These are phyloP conservation scores for Echeveria elegans DNA, from an alignment of 164 flowering plant genomes.

Conservation along the genomic window DNA sequence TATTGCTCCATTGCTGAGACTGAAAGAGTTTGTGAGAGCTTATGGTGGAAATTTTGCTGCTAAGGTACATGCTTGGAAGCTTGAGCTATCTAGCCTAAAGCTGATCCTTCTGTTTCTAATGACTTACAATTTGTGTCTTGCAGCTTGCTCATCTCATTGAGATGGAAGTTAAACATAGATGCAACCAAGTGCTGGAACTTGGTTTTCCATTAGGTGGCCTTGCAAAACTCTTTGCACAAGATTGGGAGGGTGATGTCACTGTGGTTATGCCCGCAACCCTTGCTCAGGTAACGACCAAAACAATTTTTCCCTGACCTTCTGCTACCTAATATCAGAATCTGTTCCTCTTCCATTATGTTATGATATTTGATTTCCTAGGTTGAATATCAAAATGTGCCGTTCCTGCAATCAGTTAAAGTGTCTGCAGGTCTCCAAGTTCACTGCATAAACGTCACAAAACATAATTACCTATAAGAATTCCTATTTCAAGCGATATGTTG, in stretches of 20 bases:
- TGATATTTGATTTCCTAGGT: background rate
- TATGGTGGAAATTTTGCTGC: constrained; percentile 96
- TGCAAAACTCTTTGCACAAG: constrained; percentile 91
- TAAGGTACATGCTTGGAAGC: constrained; percentile 45
- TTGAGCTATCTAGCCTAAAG: background rate
- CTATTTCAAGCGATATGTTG: background rate
- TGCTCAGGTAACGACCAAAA: constrained; percentile 57
- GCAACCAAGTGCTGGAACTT: constrained; percentile 80
- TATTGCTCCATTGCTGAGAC: constrained; percentile 75
- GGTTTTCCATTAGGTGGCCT: constrained; percentile 90
- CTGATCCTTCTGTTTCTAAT: background rate
- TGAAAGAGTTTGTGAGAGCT: constrained; percentile 82
- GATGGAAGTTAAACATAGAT: constrained; percentile 99
- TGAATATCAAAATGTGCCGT: background rate
- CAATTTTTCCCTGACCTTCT: background rate
- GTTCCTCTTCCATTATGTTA: background rate
- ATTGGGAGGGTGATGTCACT: constrained; percentile 99
- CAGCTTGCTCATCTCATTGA: constrained; percentile 95
- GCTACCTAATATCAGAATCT: background rate
- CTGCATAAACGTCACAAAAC: background rate
- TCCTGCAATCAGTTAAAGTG: background rate
- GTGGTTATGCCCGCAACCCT: constrained; percentile 98
- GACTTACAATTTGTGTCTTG: constrained; percentile 3
- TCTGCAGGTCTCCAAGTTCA: background rate
- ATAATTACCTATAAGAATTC: background rate